Evolutionary conservation across 805 yeast genomes (phyloP), one percentile per base, ranked within the genome.

Genomic region (Pichia membranifaciens): DNA sequence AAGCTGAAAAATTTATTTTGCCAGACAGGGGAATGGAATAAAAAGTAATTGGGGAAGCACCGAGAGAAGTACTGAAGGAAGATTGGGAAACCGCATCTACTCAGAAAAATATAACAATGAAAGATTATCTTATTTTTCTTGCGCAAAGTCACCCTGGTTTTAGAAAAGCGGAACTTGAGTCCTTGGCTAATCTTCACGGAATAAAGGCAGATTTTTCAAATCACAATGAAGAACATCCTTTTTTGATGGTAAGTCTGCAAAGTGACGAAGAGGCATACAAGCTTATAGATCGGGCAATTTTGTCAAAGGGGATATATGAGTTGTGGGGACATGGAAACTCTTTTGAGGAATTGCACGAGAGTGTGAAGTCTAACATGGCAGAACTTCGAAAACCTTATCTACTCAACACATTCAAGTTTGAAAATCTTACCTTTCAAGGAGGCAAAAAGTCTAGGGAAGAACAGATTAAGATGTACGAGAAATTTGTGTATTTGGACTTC

Each of bases 141-240:
- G 96, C 96, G 3, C 96, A 90, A 65, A 76, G 82, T 37, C 89
- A 88, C 59, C 80, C 83, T 43, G 74, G 77, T 50, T 91, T 91
- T 65, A 73, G 98, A 42, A 66, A 67, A 33, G 87, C 96, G 0
- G 99, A 91, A 66, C 67, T 93, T 32, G 88, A 84, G 56, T 83
- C 97, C 0, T 66, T 93, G 39, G 97, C 97, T 0, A 81, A 78
- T 31, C 64, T 85, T 44, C 67, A 76, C 53, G 66, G 67, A 16
- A 67, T 93, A 3, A 45, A 65, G 12, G 69, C 85, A 7, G 90
- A 87, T 60, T 67, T 88, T 43, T 64, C 78, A 15, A 58, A 60
- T 6, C 87, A 87, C 60, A 70, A 71, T 47, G 81, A 75, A 38
- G 65, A 68, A 3, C 72, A 68, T 10, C 98, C 98, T 3, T 90